Evolutionary conservation across 2,329 filamentous ascomycete genomes (phyloP).

Genomic region (Xylariaceae sp.): DNA sequence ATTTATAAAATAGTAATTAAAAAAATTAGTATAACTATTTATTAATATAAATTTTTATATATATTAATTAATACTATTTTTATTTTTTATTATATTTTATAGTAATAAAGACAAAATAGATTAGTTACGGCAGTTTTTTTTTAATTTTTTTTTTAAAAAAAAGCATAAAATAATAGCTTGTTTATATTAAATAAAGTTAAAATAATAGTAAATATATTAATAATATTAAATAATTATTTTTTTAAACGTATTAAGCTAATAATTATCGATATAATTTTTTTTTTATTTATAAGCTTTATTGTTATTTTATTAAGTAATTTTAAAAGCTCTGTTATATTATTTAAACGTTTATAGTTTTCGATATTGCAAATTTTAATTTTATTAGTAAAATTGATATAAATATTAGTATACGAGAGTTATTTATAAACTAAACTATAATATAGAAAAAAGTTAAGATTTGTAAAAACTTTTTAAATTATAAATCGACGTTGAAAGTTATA

Average conservation of each 20-base stretch:
- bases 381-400: conserved; percentile 1
- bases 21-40: neutral
- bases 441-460: conserved; percentile 2
- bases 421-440: neutral
- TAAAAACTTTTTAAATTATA: conserved; percentile 1
- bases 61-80: neutral
- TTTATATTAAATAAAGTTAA: neutral
- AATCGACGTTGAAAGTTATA: neutral
- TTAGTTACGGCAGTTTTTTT: neutral
- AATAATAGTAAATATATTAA: conserved; percentile 4
- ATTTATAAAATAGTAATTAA: neutral
- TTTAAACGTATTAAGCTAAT: neutral
- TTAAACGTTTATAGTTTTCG: conserved; percentile 1
- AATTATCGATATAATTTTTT: neutral
- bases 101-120: conserved; percentile 1
- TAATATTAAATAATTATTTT: neutral
- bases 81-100: conserved; percentile 1
- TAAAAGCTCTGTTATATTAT: neutral
- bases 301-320: conserved; percentile 1
- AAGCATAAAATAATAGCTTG: neutral
- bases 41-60: neutral
- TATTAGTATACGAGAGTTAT: neutral
- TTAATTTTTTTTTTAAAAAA: conserved; percentile 3
- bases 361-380: conserved; percentile 5
- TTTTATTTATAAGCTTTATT: conserved; percentile 4